phyloP scores from a whole-genome alignment of 306 rosid genomes.

The Ammopiptanthus mongolicus region DNA sequence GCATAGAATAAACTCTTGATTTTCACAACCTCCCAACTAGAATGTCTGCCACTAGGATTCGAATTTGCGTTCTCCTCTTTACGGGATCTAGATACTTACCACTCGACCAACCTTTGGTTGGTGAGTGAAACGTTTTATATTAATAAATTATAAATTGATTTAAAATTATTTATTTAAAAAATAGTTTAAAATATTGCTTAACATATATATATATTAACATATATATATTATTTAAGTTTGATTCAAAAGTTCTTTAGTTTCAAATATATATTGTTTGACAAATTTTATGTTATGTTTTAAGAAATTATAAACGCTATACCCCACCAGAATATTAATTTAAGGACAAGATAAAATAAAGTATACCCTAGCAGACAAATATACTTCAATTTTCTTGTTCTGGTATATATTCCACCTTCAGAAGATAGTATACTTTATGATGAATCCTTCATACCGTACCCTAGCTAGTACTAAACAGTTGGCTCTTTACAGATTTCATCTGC shows the following conservation, averaged over 20 bases:
- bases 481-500: slow-evolving; percentile 28
- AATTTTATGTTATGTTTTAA: background rate
- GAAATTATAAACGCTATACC: slow-evolving; percentile 13
- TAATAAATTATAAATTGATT: background rate
- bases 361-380: slow-evolving; percentile 30
- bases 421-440: slow-evolving; percentile 15
- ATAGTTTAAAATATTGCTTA: background rate
- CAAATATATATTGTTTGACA: background rate
- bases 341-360: background rate
- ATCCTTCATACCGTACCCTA: slow-evolving; percentile 39
- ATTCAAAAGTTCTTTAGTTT: background rate
- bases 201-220: too few species aligned
- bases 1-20: too few species aligned
- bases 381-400: slow-evolving; percentile 4
- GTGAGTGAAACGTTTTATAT: too few species aligned
- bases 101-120: too few species aligned
- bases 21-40: too few species aligned
- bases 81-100: too few species aligned
- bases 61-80: too few species aligned
- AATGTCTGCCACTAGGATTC: too few species aligned
- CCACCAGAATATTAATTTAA: slow-evolving; percentile 19
- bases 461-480: slow-evolving; percentile 24
- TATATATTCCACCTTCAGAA: slow-evolving; percentile 18
- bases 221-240: background rate
- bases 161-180: background rate